A percentile compares a stretch with the other conserved stretches of the same genome.
phyloP scores from a whole-genome alignment of 2,329 filamentous ascomycete species.

The Plectosphaerella sp. region DNA sequence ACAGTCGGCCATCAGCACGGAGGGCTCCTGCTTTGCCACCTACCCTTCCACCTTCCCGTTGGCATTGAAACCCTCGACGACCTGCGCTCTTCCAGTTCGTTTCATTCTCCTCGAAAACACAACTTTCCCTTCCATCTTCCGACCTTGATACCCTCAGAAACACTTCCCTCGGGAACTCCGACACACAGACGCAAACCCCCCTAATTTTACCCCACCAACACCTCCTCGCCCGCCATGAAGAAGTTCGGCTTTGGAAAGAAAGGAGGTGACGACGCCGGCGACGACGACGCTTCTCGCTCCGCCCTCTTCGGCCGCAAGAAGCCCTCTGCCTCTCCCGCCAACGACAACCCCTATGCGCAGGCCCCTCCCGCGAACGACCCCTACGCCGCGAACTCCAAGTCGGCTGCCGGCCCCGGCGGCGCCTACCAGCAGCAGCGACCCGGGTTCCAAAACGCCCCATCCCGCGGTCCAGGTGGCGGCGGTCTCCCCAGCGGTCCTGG shows the following conservation, averaged over 20 bases:
- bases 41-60: background rate
- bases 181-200: background rate
- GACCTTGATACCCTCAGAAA: no score
- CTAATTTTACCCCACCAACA: slow-evolving; percentile 1
- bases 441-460: slow-evolving; percentile 17
- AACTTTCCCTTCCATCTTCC: background rate
- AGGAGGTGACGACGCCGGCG: slow-evolving; percentile 43
- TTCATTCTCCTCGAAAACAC: background rate
- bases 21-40: slow-evolving; percentile 12
- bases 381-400: slow-evolving; percentile 45
- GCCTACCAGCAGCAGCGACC: slow-evolving; percentile 33
- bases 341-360: slow-evolving; percentile 57
- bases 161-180: slow-evolving; percentile 1
- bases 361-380: slow-evolving; percentile 41
- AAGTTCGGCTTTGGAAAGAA: slow-evolving; percentile 58
- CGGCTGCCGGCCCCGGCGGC: slow-evolving; percentile 38
- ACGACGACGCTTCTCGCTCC: slow-evolving; percentile 42
- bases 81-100: background rate
- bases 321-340: slow-evolving; percentile 35
- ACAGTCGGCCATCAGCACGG: slow-evolving; percentile 1
- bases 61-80: slow-evolving; percentile 1
- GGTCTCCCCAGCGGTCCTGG: slow-evolving; percentile 31
- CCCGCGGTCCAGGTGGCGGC: slow-evolving; percentile 21
- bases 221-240: slow-evolving; percentile 41
- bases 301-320: slow-evolving; percentile 53